Base-by-base conservation (phyloP, 2,329 filamentous ascomycete species). In the Diaporthe citrichinensis region DNA sequence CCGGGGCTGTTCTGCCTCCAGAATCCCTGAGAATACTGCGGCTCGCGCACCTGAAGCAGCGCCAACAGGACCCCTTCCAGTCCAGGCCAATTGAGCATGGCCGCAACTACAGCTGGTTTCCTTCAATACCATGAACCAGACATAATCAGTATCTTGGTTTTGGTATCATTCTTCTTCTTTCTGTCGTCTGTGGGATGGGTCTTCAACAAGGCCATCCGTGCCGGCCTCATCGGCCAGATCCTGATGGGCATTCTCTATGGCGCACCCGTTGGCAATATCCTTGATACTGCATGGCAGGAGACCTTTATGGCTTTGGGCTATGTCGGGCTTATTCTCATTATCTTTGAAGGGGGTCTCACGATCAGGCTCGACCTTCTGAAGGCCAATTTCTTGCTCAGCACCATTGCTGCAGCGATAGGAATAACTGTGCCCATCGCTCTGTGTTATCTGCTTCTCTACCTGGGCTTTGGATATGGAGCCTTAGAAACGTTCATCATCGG, bases 311-410 rank as follows among this genome's bases (percentile, higher is more conserved):
- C 82, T 2, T 77, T 88, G 31, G 87, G 87, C 28, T 88, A 88
- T 78, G 80, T 88, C 25, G 87, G 87, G 2, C 79, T 88, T 59
- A 85, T 89, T 61, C 79, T 89, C 53, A 87, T 89, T 74, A 88
- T 88, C 55, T 88, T 88, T 74, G 86, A 88, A 81, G 87, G 87
- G n/a, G 87, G 87, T 1, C 80, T 89, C 23, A 84, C 84, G 14
- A 82, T 87, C 41, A 85, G 86, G 0, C 78, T 88, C 4, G 87
- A 88, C 77, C 81, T 88, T 1, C 81, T 88, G 14, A 84, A 84
- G 78, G 81, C 84, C 44, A 88, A 88, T 74, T 83, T 88, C 58
- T 23, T 84, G 4, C 80, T 87, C 44, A 87, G 85, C 76, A 78
- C 84, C 34, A 57, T 84, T 4, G 85, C 83, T 4, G 87, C 87